Evolutionary conservation across 768 basidiomycete genomes (phyloP).

Genomic region (Lactarius akahatsu): DNA sequence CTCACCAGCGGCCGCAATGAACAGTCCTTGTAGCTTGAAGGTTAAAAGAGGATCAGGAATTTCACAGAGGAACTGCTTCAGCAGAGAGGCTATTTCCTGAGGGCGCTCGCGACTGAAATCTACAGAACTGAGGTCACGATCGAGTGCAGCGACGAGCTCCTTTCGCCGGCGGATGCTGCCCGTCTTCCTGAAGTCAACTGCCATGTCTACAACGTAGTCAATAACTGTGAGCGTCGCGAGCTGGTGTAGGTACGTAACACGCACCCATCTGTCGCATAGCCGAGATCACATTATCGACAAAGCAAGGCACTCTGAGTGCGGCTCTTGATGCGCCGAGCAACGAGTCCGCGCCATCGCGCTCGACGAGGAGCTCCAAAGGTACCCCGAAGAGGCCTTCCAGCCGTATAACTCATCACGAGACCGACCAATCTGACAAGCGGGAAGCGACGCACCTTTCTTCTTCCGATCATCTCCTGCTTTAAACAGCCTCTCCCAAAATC

Average conservation of each 20-base stretch:
- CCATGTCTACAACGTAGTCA: constrained; percentile 71
- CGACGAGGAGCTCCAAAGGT: constrained; percentile 89
- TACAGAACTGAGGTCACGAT: constrained; percentile 87
- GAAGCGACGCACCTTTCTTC: constrained; percentile 63
- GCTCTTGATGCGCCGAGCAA: constrained; percentile 83
- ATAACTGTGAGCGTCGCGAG: constrained; percentile 11
- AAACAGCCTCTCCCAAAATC: constrained; percentile 96
- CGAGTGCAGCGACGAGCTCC: constrained; percentile 87
- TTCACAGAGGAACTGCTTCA: constrained; percentile 96
- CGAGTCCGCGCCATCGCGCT: constrained; percentile 92
- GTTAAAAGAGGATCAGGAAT: constrained; percentile 96
- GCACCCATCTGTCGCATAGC: constrained; percentile 99
- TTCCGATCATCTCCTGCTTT: constrained; percentile 80
- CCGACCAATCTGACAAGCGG: not conserved
- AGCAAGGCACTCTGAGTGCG: constrained; percentile 87
- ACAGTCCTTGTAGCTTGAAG: constrained; percentile 85
- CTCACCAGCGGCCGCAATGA: constrained; percentile 86
- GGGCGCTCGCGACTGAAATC: constrained; percentile 93
- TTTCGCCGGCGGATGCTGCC: constrained; percentile 94
- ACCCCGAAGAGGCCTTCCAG: constrained; percentile 87
- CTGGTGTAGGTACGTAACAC: constrained; percentile 33
- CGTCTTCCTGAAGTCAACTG: constrained; percentile 96
- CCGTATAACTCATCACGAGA: constrained; percentile 27
- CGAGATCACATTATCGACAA: constrained; percentile 96
- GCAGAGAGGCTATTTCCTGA: constrained; percentile 91